Evolutionary conservation across 2,329 filamentous ascomycete species (phyloP), one percentile per base, ranked within the genome.

Genomic region (Nemania sp.): DNA sequence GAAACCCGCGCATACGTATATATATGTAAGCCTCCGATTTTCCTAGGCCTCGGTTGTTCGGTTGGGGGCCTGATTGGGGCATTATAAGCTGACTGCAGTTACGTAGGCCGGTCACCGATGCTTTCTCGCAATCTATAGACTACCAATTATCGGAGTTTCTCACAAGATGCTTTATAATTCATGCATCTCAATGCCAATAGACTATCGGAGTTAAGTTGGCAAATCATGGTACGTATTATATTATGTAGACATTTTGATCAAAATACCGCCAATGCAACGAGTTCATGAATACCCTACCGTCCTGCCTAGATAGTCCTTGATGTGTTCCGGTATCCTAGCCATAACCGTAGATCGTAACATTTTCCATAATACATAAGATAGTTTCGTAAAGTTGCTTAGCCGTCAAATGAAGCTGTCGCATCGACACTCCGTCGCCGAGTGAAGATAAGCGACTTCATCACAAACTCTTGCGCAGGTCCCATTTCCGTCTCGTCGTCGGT

Each of bases 361-460:
- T 29, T 27, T 7, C 27, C 26, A n/a, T 35, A 10, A 5, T 45
- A 53, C 22, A 43, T 41, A 43, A 51, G 29, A 24, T 29, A 29
- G 35, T 8, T 15, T 3, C 11, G 41, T 41, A 41, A 13, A 27
- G 24, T 3, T n/a, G n/a, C 2, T 53, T 32, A 64, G 15, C 4
- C n/a, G 22, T 58, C 49, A 2, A 62, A 43, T 26, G 45, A 43
- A 22, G 10, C 56, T 5, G 60, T 51, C 6, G 35, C 43, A 11
- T 54, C 64, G 5, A 64, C 51, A 56, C 61, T 59, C 10, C 59
- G 54, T 38, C 66, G 66, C n/a, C 65, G 62, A 26, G 52, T 66
- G 13, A 70, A 72, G 20, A 66, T 15, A 20, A 72, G 68, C 13
- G 70, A 66, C 59, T 68, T 72, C 26, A 74, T 70, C 35, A 75